These are phyloP conservation scores for Aspergillus bertholletiae DNA, from an alignment of 495 filamentous ascomycete genomes.

Conservation along the genomic window DNA sequence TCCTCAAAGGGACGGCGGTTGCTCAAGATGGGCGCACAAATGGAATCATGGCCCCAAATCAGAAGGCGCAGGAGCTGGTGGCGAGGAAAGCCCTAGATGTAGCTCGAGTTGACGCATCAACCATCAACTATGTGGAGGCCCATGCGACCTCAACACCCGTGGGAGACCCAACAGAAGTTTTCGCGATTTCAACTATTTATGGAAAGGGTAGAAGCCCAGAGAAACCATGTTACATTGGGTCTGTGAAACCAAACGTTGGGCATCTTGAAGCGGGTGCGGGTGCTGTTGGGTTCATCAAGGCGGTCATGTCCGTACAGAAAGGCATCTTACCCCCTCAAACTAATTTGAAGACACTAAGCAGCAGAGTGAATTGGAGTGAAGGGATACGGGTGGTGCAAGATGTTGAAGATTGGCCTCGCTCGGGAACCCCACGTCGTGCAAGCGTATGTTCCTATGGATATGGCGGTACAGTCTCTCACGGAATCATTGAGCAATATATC, in stretches of 20 bases:
- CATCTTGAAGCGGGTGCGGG: constrained; percentile 47
- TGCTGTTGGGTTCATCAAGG: constrained; percentile 36
- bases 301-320: constrained; percentile 27
- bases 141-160: constrained; percentile 42
- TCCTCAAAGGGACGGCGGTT: constrained; percentile 29
- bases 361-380: constrained; percentile 14
- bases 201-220: not conserved
- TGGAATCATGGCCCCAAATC: constrained; percentile 37
- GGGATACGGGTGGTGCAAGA: not conserved
- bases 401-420: constrained; percentile 19
- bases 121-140: constrained; percentile 39
- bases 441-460: constrained; percentile 1
- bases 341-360: constrained; percentile 32
- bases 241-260: constrained; percentile 42
- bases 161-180: constrained; percentile 40
- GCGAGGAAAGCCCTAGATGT: constrained; percentile 25
- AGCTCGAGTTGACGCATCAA: constrained; percentile 21
- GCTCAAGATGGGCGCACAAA: constrained; percentile 30
- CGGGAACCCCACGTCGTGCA: not conserved
- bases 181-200: constrained; percentile 26
- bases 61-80: constrained; percentile 24
- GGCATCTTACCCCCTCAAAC: constrained; percentile 29
- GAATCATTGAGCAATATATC: not conserved
- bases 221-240: constrained; percentile 22
- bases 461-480: not conserved